A percentile compares a stretch with the other conserved stretches of the same genome.
Conservation (phyloP, 768 basidiomycete species). For the Termitomyces sp. region DNA sequence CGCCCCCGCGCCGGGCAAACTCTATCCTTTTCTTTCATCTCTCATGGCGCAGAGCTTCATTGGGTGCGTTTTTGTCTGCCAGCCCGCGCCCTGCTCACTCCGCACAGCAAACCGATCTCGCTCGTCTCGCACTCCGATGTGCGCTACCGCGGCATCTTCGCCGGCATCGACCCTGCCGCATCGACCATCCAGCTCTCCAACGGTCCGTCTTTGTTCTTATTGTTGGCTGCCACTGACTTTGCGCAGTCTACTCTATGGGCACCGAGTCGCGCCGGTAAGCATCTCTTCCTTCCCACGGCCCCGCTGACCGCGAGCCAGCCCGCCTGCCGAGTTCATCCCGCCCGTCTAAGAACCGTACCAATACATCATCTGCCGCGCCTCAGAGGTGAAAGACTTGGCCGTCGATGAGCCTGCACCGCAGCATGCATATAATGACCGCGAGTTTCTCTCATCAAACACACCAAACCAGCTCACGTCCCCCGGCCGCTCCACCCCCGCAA, state of each 20-base stretch:
- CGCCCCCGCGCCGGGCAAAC: too few species aligned
- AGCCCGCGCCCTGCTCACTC: background rate
- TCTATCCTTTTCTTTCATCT: background rate
- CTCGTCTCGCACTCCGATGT: constrained; percentile 64
- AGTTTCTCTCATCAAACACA: background rate
- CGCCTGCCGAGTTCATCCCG: constrained; percentile 74
- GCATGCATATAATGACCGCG: constrained; percentile 72
- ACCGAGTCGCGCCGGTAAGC: constrained; percentile 78
- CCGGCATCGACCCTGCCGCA: constrained; percentile 79
- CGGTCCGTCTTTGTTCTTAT: constrained; percentile 38
- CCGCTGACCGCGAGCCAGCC: constrained; percentile 32
- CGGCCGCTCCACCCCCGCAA: constrained; percentile 13
- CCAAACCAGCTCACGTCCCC: background rate
- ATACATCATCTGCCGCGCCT: constrained; percentile 88
- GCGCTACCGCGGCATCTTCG: constrained; percentile 82
- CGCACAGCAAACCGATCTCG: constrained; percentile 74
- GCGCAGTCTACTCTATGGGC: constrained; percentile 78
- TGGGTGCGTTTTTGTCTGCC: constrained; percentile 37
- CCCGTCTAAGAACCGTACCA: constrained; percentile 81
- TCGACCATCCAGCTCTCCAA: constrained; percentile 87
- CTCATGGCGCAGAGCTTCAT: constrained; percentile 74
- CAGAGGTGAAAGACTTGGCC: constrained; percentile 85
- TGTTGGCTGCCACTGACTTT: background rate
- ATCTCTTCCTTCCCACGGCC: background rate
- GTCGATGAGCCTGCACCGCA: constrained; percentile 69